A percentile compares a stretch with the other conserved stretches of the same genome.
Conservation (phyloP, 116 monocot genomes). For the Zostera marina region DNA sequence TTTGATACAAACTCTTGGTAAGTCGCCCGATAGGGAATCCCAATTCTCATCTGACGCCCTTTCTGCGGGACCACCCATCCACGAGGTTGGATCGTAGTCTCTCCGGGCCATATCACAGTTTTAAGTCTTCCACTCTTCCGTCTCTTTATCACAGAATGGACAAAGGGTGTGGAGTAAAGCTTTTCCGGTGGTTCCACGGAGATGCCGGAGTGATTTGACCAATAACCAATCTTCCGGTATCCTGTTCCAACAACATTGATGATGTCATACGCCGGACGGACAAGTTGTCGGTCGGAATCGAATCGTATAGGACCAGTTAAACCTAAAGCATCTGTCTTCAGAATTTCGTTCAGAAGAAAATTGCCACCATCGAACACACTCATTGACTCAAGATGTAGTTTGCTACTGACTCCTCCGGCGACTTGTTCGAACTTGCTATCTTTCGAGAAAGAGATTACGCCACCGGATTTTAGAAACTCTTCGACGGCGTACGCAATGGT, state of each 20-base stretch:
- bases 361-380: conserved; percentile 37
- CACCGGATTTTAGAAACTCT: conserved; percentile 31
- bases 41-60: conserved; percentile 38
- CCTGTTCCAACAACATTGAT: conserved; percentile 44
- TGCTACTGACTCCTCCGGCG: too few species aligned
- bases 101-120: conserved; percentile 56
- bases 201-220: conserved; percentile 51
- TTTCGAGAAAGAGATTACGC: conserved; percentile 39
- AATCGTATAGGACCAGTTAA: conserved; percentile 34
- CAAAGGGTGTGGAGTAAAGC: conserved; percentile 28
- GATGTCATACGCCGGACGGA: conserved; percentile 54
- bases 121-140: conserved; percentile 19
- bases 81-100: conserved; percentile 32
- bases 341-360: conserved; percentile 26
- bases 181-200: conserved; percentile 42
- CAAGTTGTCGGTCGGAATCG: conserved; percentile 21
- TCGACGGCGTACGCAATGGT: conserved; percentile 36
- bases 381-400: conserved; percentile 37
- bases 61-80: conserved; percentile 61
- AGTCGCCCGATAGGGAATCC: conserved; percentile 33
- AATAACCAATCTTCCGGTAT: conserved; percentile 31
- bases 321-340: conserved; percentile 25
- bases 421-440: conserved; percentile 23
- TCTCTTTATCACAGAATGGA: conserved; percentile 7
- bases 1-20: conserved; percentile 31